phyloP scores from a whole-genome alignment of 2,329 filamentous ascomycete genomes.

The Dactylellina cionopaga region DNA sequence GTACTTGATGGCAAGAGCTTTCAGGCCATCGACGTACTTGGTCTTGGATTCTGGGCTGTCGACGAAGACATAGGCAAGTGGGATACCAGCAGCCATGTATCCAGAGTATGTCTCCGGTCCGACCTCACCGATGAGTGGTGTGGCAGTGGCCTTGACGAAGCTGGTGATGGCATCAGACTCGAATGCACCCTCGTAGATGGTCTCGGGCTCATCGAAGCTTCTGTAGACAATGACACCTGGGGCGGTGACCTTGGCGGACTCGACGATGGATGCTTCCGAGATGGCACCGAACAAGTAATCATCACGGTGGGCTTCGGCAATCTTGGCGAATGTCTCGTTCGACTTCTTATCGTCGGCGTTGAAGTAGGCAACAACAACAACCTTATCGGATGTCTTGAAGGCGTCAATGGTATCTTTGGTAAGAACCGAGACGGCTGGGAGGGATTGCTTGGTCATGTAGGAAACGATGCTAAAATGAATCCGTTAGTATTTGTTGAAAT shows the following conservation, averaged over 20 bases:
- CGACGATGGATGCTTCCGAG: conserved; percentile 82
- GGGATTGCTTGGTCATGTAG: conserved; percentile 98
- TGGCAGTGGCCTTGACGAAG: conserved; percentile 86
- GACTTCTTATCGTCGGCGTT: conserved; percentile 81
- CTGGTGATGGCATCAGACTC: conserved; percentile 79
- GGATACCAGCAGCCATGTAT: conserved; percentile 93
- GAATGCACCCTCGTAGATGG: conserved; percentile 81
- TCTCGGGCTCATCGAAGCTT: conserved; percentile 96
- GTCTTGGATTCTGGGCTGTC: conserved; percentile 90
- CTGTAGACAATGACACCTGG: conserved; percentile 96
- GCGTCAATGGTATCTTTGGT: conserved; percentile 85
- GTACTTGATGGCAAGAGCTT: conserved; percentile 87
- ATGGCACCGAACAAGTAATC: conserved; percentile 91
- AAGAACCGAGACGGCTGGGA: conserved; percentile 88
- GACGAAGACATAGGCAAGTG: conserved; percentile 96
- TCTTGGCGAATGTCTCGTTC: conserved; percentile 82
- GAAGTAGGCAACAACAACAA: conserved; percentile 91
- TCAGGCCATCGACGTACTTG: conserved; percentile 78
- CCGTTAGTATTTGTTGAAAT: not conserved
- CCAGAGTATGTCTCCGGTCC: conserved; percentile 94
- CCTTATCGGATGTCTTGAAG: conserved; percentile 98
- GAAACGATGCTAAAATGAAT: conserved; percentile 69
- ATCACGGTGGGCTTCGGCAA: conserved; percentile 82
- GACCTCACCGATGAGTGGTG: conserved; percentile 92
- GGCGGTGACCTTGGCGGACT: conserved; percentile 87